Base-by-base conservation (phyloP, 345 rosid genomes). In the Boechera stricta region DNA sequence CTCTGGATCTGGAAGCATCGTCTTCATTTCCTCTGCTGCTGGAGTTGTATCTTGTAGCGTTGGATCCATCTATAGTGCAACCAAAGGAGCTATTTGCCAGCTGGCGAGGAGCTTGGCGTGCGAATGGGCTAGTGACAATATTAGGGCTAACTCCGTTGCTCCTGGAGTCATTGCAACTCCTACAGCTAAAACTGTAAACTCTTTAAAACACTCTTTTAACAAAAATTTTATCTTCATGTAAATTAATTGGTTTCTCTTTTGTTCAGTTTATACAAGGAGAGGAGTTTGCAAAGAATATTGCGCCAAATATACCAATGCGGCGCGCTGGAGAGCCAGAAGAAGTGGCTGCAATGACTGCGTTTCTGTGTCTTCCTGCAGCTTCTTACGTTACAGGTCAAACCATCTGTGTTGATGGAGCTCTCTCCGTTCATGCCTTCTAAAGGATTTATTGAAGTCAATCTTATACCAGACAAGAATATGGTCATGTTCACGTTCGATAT, bases 1-100 rank as follows among this genome's bases (percentile, higher is more conserved):
- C 48, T 88, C 97, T 8, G 88, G 84, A 41, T 69, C 48, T 52
- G 97, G 89, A 66, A 87, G 84, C 32, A 80, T 91, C 35, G 91
- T 91, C 0, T 91, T 89, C 80, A 83, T 76, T 1, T 91, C 97
- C 68, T 89, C 94, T 42, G 88, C 85, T 7, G 83, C 86, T 33
- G 93, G 93, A 4, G 64, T 81, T 48, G 24, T 66, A 0, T 72
- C 83, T 2, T 6, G 73, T n/a, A 33, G 60, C 5, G 11, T n/a
- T 5, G 84, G 84, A 16, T 70, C 89, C 0, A 66, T 83, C 18
- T 87, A 86, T 70, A 82, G 80, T 11, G 71, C 71, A 33, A 74
- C 58, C 47, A 74, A 74, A 44, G 72, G 78, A 38, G 69, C 77
- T 28, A 62, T 62, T 16, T 62, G 15, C 53, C 69, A 73, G 69